Evolutionary conservation across 129 eudicot genomes (phyloP), one percentile per base, ranked within the genome.

Genomic region (Saposhnikovia divaricata): DNA sequence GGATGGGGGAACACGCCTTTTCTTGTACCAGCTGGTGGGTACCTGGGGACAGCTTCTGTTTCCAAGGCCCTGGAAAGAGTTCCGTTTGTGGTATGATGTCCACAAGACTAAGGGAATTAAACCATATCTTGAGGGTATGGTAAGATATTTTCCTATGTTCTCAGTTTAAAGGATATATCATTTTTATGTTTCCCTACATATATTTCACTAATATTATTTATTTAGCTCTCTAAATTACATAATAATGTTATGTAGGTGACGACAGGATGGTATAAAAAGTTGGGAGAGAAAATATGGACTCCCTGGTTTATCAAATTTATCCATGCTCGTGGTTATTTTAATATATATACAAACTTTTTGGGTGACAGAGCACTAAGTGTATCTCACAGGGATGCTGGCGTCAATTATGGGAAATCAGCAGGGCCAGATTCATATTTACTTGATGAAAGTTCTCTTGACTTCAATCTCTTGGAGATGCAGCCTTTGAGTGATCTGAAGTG

Each of bases 21-120:
- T 95, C 81, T 88, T 95, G 82, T 95, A 95, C 81, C 98, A 89
- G 86, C 84, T 95, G 40, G 97, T 95, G 82, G 98, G 98, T 55
- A 95, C 98, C 5, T 95, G 98, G 98, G 98, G 98, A 53, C 97
- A 95, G 83, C 98, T 95, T 85, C 85, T 94, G 70, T 95, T 95
- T 78, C 98, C 98, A 28, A 95, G 80, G 72, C 98, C 97, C 9
- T 95, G 98, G 98, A 95, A 95, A 83, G 97, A 92, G 84, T 95
- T 95, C 23, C 97, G 98, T 37, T 82, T 90, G 76, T 95, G 98
- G 98, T 90, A 95, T 51, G 98, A 95, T 85, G 77, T 79, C 7
- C 98, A 95, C 81, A 95, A 95, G 80, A 86, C 93, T 66, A 95
- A 87, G 81, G 91, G 88, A 81, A 39, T 89, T 27, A 92, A 90